Conservation (phyloP, 306 rosid genomes). For the Elaeagnus macrophylla region DNA sequence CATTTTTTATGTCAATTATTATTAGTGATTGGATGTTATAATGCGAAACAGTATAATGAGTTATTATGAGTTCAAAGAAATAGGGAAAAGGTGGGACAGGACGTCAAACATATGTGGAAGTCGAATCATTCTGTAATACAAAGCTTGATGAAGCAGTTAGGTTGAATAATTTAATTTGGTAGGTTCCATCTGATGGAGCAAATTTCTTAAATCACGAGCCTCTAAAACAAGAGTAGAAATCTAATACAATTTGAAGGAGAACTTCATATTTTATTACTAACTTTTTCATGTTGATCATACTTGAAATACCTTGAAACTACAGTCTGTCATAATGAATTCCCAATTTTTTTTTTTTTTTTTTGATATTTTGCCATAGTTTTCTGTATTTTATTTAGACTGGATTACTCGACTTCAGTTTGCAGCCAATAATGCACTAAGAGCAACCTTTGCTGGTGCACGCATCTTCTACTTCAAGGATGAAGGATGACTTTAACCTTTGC, state of each 20-base stretch:
- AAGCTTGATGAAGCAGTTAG: not conserved
- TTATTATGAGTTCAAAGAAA: not conserved
- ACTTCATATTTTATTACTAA: no score
- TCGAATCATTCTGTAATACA: not conserved
- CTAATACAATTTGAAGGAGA: not conserved
- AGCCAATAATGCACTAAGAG: no score
- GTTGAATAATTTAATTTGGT: not conserved
- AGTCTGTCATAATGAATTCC: no score
- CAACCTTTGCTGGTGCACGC: no score
- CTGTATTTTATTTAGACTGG: no score
- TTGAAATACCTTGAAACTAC: no score
- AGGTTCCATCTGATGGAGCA: not conserved
- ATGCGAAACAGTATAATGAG: slow-evolving; percentile 10
- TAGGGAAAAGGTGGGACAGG: not conserved
- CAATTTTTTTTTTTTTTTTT: no score
- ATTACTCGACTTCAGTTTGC: no score
- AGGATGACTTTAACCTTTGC: no score
- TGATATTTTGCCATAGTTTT: no score
- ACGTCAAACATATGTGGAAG: slow-evolving; percentile 2
- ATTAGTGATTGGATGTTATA: not conserved
- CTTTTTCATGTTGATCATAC: no score
- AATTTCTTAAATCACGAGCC: not conserved
- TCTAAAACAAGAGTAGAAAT: not conserved
- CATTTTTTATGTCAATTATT: not conserved
- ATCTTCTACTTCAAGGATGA: no score